Percentiles rank a stretch among this genome's conserved stretches.
Conservation (phyloP, 1,284 basidiomycete genomes). For the Lignosus rhinocerotis region DNA sequence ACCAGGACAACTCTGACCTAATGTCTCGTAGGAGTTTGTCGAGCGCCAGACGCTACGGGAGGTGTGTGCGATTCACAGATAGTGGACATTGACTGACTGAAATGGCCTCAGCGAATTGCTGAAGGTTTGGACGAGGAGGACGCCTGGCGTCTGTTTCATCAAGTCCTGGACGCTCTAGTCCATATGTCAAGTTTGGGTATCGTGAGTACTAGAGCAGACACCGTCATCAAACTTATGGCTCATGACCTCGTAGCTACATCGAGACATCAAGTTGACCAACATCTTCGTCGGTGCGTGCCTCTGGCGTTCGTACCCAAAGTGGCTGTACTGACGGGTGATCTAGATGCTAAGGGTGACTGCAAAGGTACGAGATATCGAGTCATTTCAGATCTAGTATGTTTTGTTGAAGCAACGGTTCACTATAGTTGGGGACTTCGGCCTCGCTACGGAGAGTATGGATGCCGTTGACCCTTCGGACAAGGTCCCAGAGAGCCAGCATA, state of each 20-base stretch:
- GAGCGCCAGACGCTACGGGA: slow-evolving; percentile 83
- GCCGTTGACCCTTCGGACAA: slow-evolving; percentile 69
- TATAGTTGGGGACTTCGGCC: slow-evolving; percentile 88
- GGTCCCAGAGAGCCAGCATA: slow-evolving; percentile 36
- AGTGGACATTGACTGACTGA: background rate
- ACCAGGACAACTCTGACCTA: background rate
- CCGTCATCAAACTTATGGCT: background rate
- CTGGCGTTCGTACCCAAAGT: too few species aligned
- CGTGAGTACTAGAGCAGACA: slow-evolving; percentile 38
- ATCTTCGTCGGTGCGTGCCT: slow-evolving; percentile 78
- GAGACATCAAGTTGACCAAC: slow-evolving; percentile 91
- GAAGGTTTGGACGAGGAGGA: slow-evolving; percentile 83
- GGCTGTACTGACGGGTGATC: too few species aligned
- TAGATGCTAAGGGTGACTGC: slow-evolving; percentile 86
- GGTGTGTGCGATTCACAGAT: slow-evolving; percentile 37
- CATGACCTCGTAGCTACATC: slow-evolving; percentile 61
- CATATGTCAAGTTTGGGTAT: slow-evolving; percentile 91
- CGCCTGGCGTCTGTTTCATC: slow-evolving; percentile 88
- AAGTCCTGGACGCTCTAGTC: slow-evolving; percentile 90
- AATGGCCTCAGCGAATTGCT: slow-evolving; percentile 59
- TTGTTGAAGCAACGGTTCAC: too few species aligned
- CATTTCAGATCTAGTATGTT: too few species aligned
- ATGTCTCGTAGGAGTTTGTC: slow-evolving; percentile 75
- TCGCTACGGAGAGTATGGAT: slow-evolving; percentile 83
- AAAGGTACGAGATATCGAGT: slow-evolving; percentile 54